Base-by-base conservation (phyloP, 1,284 basidiomycete genomes). In the Cerioporus squamosus region DNA sequence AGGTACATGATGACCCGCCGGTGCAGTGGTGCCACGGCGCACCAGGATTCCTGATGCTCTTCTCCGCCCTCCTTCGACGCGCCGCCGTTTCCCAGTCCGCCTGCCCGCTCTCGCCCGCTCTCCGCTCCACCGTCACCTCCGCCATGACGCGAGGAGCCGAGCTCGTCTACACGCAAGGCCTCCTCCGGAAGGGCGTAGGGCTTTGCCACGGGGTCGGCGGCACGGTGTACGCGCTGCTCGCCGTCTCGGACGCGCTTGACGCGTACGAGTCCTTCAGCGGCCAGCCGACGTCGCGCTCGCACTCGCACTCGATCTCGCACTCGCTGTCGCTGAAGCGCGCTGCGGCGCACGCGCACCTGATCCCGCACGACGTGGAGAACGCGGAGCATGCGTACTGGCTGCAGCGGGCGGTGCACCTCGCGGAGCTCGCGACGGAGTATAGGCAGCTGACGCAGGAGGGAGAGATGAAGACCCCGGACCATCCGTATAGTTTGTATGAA, bases 1-100 rank as follows among this genome's bases (percentile, higher is more conserved):
- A 66, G 18, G 65, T 58, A 15, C 44, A 55, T 31, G 54, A 55
- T 31, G 62, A 78, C 51, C 74, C 78, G 22, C 71, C 83, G 22
- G 71, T 85, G 3, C 83, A 84, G 79, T 85, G 83, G 82, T 85
- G 83, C 57, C 84, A 85, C 60, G 83, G 83, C 45, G 82, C 82
- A 10, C 71, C 83, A 1, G 82, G 81, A 3, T 72, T 81, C 18
- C 55, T 84, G 12, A 76, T 83, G 8, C 70, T 83, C 20, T 70
- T 85, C 24, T 75, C 79, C 1, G 79, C 74, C 1, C 62, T 79
- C 20, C 69, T 82, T 43, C 57, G 61, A 7, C 66, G 67, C 39
- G 49, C 48, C 5, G 52, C 65, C 14, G 43, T 23, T 23, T 63
- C 66, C 2, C 52, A 52, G 0, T n/a, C 56, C 8, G 14, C 59